Conservation (phyloP, 495 filamentous ascomycete genomes). For the Xylaria nigripes region DNA sequence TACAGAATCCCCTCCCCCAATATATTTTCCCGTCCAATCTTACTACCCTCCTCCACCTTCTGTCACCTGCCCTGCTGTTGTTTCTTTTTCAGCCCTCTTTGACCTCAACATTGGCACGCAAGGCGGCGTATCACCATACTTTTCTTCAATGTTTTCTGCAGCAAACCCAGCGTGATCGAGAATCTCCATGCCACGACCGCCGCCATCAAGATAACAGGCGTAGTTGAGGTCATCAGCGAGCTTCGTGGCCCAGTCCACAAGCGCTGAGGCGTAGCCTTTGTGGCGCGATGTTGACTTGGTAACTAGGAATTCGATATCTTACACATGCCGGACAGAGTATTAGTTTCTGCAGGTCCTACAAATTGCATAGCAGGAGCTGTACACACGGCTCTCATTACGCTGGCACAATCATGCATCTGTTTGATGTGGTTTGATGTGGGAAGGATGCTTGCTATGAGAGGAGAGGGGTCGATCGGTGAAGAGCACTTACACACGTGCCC, state of each 20-base stretch:
- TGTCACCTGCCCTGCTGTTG: neutral
- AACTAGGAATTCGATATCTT: conserved; percentile 23
- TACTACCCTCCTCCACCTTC: neutral
- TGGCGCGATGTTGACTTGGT: conserved; percentile 18
- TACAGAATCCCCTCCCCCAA: conserved; percentile 6
- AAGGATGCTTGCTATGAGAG: neutral
- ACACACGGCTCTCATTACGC: neutral
- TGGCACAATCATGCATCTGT: neutral
- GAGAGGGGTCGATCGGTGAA: neutral
- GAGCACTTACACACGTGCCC: conserved; percentile 23
- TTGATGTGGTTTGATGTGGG: neutral
- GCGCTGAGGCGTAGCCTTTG: conserved; percentile 20
- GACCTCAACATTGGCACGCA: conserved; percentile 22
- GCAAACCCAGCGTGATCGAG: conserved; percentile 22
- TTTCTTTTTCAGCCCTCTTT: conserved; percentile 8
- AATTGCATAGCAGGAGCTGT: neutral
- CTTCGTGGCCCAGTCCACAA: conserved; percentile 21
- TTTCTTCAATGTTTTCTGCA: conserved; percentile 16
- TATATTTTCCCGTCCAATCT: conserved; percentile 4
- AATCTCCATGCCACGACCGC: conserved; percentile 21
- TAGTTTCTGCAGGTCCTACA: neutral
- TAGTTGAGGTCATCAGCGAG: conserved; percentile 18
- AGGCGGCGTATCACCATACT: conserved; percentile 22
- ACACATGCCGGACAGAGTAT: neutral
- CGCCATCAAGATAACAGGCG: conserved; percentile 23